phyloP scores from a whole-genome alignment of 768 basidiomycete genomes.

The Xanthoconium stramineum region DNA sequence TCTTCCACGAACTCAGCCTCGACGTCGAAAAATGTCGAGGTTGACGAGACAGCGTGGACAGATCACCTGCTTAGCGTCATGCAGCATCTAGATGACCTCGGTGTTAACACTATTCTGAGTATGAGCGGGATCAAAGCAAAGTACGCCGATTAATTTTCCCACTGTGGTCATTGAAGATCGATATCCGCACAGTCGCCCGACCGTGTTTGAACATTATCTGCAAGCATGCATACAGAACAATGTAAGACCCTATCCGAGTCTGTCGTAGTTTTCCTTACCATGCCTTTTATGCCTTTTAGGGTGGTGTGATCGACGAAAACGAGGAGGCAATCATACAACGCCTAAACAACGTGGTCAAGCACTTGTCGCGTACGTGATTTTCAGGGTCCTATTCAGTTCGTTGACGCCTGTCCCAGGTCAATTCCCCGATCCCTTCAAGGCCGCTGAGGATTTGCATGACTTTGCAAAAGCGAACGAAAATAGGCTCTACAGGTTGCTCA shows the following conservation, averaged over 20 bases:
- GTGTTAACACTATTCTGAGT: constrained; percentile 52
- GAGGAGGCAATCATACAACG: constrained; percentile 59
- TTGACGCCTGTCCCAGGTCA: constrained; percentile 33
- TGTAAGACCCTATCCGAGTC: constrained; percentile 43
- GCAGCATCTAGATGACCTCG: constrained; percentile 60
- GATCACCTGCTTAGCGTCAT: constrained; percentile 76
- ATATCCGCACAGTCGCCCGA: constrained; percentile 56
- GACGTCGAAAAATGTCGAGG: constrained; percentile 45
- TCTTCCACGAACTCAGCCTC: constrained; percentile 36
- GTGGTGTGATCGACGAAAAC: constrained; percentile 85
- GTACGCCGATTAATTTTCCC: constrained; percentile 37
- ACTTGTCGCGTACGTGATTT: constrained; percentile 55
- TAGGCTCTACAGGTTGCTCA: constrained; percentile 80
- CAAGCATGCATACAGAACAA: constrained; percentile 78
- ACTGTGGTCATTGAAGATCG: background rate
- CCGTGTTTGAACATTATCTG: constrained; percentile 65
- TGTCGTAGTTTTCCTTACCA: background rate
- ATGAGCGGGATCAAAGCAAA: constrained; percentile 60
- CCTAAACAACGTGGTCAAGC: constrained; percentile 53
- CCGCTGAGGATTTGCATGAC: constrained; percentile 67
- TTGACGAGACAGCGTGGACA: constrained; percentile 83
- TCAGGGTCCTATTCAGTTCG: background rate
- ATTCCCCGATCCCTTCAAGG: constrained; percentile 71
- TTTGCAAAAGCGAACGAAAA: constrained; percentile 89
- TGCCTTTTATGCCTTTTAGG: constrained; percentile 44